Evolutionary conservation across 805 yeast species (phyloP).

Genomic region (Ogataea parapolymorpha): DNA sequence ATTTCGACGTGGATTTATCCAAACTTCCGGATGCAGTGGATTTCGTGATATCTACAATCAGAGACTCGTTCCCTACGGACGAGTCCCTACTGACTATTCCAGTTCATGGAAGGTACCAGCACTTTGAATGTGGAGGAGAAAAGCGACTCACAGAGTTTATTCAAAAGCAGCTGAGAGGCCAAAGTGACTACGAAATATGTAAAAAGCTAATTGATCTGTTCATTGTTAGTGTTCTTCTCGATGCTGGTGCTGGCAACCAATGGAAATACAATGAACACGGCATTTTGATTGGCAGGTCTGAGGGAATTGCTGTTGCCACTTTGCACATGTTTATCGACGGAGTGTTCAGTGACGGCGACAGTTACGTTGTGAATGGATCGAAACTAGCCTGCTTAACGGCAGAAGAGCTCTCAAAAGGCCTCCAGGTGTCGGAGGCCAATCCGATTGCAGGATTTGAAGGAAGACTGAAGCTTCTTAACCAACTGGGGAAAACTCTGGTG

Average conservation of each 20-base stretch:
- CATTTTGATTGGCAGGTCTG: conserved; percentile 43
- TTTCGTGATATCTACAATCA: conserved; percentile 44
- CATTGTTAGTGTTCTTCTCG: conserved; percentile 57
- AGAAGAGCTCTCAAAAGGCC: conserved; percentile 37
- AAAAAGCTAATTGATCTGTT: conserved; percentile 55
- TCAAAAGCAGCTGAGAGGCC: conserved; percentile 31
- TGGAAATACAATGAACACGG: conserved; percentile 50
- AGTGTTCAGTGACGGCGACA: conserved; percentile 36
- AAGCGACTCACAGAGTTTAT: conserved; percentile 44
- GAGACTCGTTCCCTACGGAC: conserved; percentile 42
- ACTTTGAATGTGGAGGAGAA: conserved; percentile 50
- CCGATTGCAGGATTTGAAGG: conserved; percentile 56
- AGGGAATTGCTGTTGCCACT: conserved; percentile 63
- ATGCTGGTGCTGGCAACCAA: conserved; percentile 64
- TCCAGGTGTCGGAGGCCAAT: conserved; percentile 48
- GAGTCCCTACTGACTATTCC: conserved; percentile 45
- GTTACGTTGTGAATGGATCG: conserved; percentile 43
- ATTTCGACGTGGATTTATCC: conserved; percentile 44
- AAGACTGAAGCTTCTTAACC: conserved; percentile 42
- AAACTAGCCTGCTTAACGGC: conserved; percentile 36
- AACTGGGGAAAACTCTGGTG: conserved; percentile 45
- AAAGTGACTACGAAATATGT: conserved; percentile 42
- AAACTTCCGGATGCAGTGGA: conserved; percentile 42
- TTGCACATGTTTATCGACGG: conserved; percentile 53
- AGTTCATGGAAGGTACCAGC: conserved; percentile 69